Conservation (phyloP, 306 rosid genomes). For the Trifolium pratense region DNA sequence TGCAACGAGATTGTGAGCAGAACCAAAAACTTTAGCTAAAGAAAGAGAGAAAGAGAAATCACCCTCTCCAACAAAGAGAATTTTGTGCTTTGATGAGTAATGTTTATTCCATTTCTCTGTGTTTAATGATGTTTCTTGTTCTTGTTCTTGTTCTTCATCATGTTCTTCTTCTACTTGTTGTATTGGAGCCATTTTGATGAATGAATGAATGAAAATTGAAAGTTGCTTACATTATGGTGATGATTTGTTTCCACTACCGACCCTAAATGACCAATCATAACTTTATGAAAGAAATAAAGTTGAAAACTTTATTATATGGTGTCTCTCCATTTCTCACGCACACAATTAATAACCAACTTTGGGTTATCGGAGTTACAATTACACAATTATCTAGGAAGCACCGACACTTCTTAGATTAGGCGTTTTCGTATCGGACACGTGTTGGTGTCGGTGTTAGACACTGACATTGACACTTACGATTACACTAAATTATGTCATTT, state of each 20-base stretch:
- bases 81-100: constrained; percentile 71
- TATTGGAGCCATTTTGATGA: constrained; percentile 28
- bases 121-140: constrained; percentile 24
- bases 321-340: too few species aligned
- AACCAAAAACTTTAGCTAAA: constrained; percentile 65
- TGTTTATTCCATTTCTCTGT: constrained; percentile 68
- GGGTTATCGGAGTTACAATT: too few species aligned
- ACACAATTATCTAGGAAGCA: too few species aligned
- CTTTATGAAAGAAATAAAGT: not conserved
- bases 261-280: constrained; percentile 20
- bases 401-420: too few species aligned
- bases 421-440: too few species aligned
- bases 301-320: not conserved
- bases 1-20: constrained; percentile 71
- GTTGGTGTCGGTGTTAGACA: too few species aligned
- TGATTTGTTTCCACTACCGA: constrained; percentile 3
- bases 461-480: too few species aligned
- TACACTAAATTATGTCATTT: too few species aligned
- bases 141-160: constrained; percentile 34
- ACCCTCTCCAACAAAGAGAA: constrained; percentile 82
- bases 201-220: too few species aligned
- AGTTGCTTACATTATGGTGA: not conserved
- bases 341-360: too few species aligned
- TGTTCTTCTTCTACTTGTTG: constrained; percentile 37
- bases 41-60: constrained; percentile 76